These are phyloP conservation scores for Tylopilus orsonianus DNA, from an alignment of 1,284 basidiomycete species.

Conservation along the genomic window DNA sequence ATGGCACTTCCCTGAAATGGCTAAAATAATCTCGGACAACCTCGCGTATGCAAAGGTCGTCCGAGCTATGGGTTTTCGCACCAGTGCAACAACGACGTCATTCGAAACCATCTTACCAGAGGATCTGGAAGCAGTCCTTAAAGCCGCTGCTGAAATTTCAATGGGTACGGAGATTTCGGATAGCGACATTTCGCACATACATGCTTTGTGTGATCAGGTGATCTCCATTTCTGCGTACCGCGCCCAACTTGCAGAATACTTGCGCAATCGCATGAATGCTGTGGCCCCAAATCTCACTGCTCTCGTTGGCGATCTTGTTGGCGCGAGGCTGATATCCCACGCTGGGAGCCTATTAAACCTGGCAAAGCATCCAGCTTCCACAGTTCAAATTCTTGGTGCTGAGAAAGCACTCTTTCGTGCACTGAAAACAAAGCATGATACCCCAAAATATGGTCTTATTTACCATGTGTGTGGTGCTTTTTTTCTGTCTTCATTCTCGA, in stretches of 20 bases:
- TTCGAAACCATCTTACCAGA: constrained; percentile 92
- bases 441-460: constrained; percentile 97
- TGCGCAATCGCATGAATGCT: constrained; percentile 95
- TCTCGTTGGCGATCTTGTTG: constrained; percentile 95
- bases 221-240: constrained; percentile 95
- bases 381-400: constrained; percentile 96
- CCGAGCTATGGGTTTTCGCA: constrained; percentile 90
- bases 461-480: constrained; percentile 73
- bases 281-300: constrained; percentile 97
- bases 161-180: constrained; percentile 99
- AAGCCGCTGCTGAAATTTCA: constrained; percentile 91
- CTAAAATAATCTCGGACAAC: constrained; percentile 97
- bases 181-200: constrained; percentile 92
- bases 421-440: constrained; percentile 98
- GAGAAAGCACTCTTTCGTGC: constrained; percentile 99
- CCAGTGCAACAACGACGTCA: constrained; percentile 84
- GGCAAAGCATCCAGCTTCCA: constrained; percentile 97
- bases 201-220: constrained; percentile 95
- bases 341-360: constrained; percentile 93
- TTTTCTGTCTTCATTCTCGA: constrained; percentile 1
- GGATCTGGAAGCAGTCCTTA: constrained; percentile 89
- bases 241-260: constrained; percentile 90
- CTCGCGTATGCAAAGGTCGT: constrained; percentile 94
- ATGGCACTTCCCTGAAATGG: constrained; percentile 99
- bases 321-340: constrained; percentile 94